Base-by-base conservation (phyloP, 148 eudicot species). In the Euryodendron excelsum region DNA sequence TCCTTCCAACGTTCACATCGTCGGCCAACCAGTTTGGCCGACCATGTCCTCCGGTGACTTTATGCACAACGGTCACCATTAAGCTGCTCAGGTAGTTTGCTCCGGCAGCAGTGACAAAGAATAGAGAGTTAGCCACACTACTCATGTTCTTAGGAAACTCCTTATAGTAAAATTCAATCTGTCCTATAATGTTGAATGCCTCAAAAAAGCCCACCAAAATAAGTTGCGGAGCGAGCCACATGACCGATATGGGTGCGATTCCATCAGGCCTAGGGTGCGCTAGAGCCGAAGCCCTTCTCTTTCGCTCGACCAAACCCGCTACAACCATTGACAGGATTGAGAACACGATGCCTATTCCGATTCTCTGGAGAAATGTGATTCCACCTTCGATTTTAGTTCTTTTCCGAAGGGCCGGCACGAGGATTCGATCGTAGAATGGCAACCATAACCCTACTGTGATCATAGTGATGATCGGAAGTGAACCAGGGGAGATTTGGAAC, bases 201-300 rank as follows among this genome's bases (percentile, higher is more conserved):
- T 93, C 97, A 0, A 90, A 77, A 3, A 93, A 73, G 0, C 97
- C 97, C 30, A 84, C 45, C 45, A 89, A 36, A 17, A 75, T 79
- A 17, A 94, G 85, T 58, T 90, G 98, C 1, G 98, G 98, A 2
- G 80, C 83, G 1, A 94, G 47, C 92, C 93, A 92, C 28, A 84
- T 14, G 4, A 83, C 84, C 1, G 98, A 86, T 77, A 94, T 60
- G 7, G 86, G 73, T 23, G 87, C 79, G 2, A 84, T 31, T 23
- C 72, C 84, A 10, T 69, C 50, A 18, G 69, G 2, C 0, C 67
- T 0, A 8, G 65, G 64, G 18, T 79, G 66, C 7, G 47, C 21
- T 12, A 86, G 45, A 1, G 91, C 88, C 4, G 78, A 77, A 2
- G 81, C 79, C 50, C 93, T 75, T 34, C 98, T 78, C 71, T 60